Percentiles rank a stretch among this genome's conserved stretches.
phyloP scores from a whole-genome alignment of 2,329 filamentous ascomycete species.

The Ilyonectria sp. region DNA sequence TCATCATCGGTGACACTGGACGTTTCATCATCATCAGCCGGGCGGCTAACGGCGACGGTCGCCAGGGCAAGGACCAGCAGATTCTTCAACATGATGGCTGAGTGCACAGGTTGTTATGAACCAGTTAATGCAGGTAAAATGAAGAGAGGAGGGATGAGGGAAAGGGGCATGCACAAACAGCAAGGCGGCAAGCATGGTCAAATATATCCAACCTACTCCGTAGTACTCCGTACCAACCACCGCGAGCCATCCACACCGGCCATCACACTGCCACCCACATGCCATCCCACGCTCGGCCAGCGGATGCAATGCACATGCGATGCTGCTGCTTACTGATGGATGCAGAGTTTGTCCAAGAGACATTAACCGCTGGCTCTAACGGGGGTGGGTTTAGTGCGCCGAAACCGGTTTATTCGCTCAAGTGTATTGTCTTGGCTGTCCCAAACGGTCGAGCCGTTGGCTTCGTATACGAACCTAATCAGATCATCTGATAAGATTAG shows the following conservation, averaged over 20 bases:
- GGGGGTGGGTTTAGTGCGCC: background rate
- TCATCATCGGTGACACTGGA: slow-evolving; percentile 43
- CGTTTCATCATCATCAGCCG: slow-evolving; percentile 31
- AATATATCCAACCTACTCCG: slow-evolving; percentile 28
- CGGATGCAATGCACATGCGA: background rate
- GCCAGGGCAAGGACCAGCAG: slow-evolving; percentile 31
- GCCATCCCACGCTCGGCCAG: background rate
- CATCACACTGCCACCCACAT: background rate
- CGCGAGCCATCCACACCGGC: background rate
- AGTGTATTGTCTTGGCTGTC: slow-evolving; percentile 1
- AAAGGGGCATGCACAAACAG: slow-evolving; percentile 4
- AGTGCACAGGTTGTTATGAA: background rate
- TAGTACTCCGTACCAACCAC: background rate
- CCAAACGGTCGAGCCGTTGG: background rate
- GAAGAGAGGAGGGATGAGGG: background rate
- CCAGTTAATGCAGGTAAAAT: background rate
- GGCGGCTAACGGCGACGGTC: slow-evolving; percentile 25
- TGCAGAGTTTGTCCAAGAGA: slow-evolving; percentile 12
- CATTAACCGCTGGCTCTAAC: background rate
- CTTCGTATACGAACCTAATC: slow-evolving; percentile 28
- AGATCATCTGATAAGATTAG: slow-evolving; percentile 48
- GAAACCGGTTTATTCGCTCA: slow-evolving; percentile 21
- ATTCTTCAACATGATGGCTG: slow-evolving; percentile 30
- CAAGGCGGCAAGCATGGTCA: slow-evolving; percentile 16
- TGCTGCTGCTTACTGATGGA: background rate